phyloP scores from a whole-genome alignment of 345 rosid genomes.

The Brassica rapa region DNA sequence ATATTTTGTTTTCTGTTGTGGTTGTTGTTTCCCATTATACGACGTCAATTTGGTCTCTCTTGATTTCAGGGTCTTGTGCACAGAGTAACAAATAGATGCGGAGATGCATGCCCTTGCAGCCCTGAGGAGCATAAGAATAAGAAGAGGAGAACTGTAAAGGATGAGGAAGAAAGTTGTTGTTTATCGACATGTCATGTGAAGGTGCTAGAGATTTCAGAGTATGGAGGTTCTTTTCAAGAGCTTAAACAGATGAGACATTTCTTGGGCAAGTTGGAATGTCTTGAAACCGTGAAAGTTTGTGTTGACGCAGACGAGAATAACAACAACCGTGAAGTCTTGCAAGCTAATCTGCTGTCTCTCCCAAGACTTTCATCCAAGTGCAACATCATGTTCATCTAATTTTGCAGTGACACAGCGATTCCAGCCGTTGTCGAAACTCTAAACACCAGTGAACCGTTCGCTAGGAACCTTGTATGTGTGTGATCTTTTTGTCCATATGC shows the following conservation, averaged over 20 bases:
- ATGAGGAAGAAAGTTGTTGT: neutral
- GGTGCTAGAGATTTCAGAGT: neutral
- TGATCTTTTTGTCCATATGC: neutral
- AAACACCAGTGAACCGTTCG: neutral
- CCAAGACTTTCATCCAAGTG: neutral
- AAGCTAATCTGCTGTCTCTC: neutral
- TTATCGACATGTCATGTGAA: neutral
- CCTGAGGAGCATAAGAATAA: neutral
- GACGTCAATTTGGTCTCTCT: neutral
- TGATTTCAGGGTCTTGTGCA: neutral
- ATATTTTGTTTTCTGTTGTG: neutral
- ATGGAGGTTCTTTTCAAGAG: neutral
- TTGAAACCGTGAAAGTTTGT: neutral
- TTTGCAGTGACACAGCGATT: neutral
- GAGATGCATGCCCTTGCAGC: neutral
- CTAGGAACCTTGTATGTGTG: neutral
- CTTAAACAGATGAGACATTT: neutral
- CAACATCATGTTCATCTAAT: neutral
- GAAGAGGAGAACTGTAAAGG: neutral
- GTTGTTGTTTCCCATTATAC: neutral
- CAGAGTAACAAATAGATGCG: neutral
- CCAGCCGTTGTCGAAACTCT: neutral
- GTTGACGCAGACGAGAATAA: neutral
- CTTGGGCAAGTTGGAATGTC: neutral
- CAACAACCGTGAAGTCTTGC: neutral